Evolutionary conservation across 208 protist species (phyloP), one percentile per base, ranked within the genome.

Genomic region (Leishmania guyanensis): DNA sequence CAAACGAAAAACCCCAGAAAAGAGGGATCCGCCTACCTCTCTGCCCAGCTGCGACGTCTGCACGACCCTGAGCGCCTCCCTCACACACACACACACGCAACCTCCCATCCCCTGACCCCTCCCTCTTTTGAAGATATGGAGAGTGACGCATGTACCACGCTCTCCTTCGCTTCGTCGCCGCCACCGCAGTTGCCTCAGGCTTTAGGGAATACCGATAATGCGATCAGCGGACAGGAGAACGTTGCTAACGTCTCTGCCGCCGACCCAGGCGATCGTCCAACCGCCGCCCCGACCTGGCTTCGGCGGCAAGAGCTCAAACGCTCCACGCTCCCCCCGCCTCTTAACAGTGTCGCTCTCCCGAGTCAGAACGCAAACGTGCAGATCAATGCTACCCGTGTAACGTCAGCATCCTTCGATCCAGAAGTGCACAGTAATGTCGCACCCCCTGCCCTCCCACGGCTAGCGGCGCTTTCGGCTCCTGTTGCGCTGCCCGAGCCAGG

Each of bases 391-490:
- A 16, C 9, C 26, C 33, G 20, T 8, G n/a, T 56, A n/a, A 20
- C 54, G 39, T 5, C 58, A 3, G 74, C 29, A 36, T 22, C 50
- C 36, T 50, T 68, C 54, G 14, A 29, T 17, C 48, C 62, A 1
- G 22, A 39, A 48, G 56, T n/a, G 33, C 48, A 78, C 58, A 71
- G 69, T 46, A 53, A 39, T 2, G 70, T 80, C n/a, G 69, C 81
- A 14, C 14, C 77, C 58, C 70, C 76, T 6, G 74, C 75, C 9
- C 60, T 74, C 53, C 58, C 64, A 9, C 81, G 70, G 2, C 70
- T 77, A 10, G 29, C 64, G 3, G 20, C n/a, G 16, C 48, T 56
- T 39, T 77, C 74, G 53, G 29, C n/a, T 33, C 22, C 36, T 12
- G 29, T 29, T 12, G 56, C 51, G 51, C 16, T 6, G 29, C 5